Evolutionary conservation across 495 filamentous ascomycete genomes (phyloP).

Genomic region (Echria macrotheca): DNA sequence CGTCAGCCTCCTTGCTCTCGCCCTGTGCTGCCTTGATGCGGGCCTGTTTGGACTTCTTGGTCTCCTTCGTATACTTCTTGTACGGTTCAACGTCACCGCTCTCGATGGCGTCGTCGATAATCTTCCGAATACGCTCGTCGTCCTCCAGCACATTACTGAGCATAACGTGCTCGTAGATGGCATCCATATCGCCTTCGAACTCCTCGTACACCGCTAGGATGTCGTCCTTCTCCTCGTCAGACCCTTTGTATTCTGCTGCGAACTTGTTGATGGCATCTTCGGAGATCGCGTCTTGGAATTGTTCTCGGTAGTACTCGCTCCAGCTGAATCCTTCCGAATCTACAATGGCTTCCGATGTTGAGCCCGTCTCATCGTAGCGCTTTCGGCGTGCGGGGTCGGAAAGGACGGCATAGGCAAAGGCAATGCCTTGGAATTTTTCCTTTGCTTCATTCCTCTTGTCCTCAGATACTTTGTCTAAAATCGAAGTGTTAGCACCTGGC

Average conservation of each 20-base stretch:
- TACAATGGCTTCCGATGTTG: conserved; percentile 69
- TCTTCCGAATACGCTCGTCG: conserved; percentile 72
- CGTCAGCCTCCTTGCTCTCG: conserved; percentile 69
- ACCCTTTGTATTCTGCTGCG: conserved; percentile 72
- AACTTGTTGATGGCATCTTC: conserved; percentile 65
- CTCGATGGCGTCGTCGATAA: conserved; percentile 78
- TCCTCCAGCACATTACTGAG: conserved; percentile 78
- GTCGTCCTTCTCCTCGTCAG: conserved; percentile 74
- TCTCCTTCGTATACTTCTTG: conserved; percentile 65
- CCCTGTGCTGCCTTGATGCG: conserved; percentile 58
- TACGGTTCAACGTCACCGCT: conserved; percentile 58
- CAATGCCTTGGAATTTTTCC: conserved; percentile 77
- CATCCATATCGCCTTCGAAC: conserved; percentile 64
- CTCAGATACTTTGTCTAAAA: conserved; percentile 65
- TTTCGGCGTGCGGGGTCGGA: conserved; percentile 71
- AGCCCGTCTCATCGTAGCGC: conserved; percentile 85
- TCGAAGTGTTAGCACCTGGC: background rate
- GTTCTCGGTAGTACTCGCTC: conserved; percentile 78
- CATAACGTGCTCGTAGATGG: conserved; percentile 77
- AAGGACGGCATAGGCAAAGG: conserved; percentile 89
- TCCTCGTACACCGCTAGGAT: conserved; percentile 68
- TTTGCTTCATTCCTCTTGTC: conserved; percentile 64
- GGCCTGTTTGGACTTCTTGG: conserved; percentile 55
- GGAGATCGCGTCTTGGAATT: conserved; percentile 68
- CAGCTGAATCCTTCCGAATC: conserved; percentile 78